Evolutionary conservation across 2,329 filamentous ascomycete species (phyloP).

Genomic region (Nigrograna mackinnonii): DNA sequence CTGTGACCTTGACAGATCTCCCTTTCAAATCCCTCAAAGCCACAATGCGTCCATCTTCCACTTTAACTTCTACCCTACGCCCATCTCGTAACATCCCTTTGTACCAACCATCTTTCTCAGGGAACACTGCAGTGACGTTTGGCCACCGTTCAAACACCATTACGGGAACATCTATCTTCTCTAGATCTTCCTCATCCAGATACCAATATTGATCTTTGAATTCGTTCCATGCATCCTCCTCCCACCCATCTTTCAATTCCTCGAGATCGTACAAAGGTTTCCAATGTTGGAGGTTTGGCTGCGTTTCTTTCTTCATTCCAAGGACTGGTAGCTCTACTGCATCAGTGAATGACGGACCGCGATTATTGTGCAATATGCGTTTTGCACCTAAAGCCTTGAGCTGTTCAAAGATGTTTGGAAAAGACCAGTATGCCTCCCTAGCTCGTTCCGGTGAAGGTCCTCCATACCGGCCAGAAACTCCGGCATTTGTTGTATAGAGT

Average conservation of each 20-base stretch:
- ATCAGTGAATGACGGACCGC: slow-evolving; percentile 1
- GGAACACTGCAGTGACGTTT: not conserved
- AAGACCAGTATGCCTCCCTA: slow-evolving; percentile 3
- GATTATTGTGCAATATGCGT: not conserved
- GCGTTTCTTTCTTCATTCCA: not conserved
- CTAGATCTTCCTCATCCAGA: slow-evolving; percentile 2
- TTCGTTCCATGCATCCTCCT: slow-evolving; percentile 1
- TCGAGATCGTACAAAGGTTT: slow-evolving; percentile 1
- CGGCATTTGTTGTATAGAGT: slow-evolving; percentile 3
- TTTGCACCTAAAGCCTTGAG: not conserved
- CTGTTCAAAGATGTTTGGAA: slow-evolving; percentile 1
- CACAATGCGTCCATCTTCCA: not conserved
- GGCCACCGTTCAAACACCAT: slow-evolving; percentile 5
- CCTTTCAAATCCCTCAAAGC: not conserved
- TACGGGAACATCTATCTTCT: slow-evolving; percentile 2
- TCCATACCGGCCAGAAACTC: not conserved
- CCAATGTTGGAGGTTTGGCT: slow-evolving; percentile 2
- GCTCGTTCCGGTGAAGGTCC: not conserved
- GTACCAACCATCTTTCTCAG: not conserved
- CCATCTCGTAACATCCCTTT: not conserved
- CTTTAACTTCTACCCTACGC: not conserved
- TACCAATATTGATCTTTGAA: slow-evolving; percentile 2
- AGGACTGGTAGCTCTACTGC: not conserved
- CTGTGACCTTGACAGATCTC: too few relatives aligned
- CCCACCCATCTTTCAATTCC: not conserved